Percentiles rank a stretch among this genome's conserved stretches.
Evolutionary conservation across 2,329 filamentous ascomycete genomes (phyloP).

Genomic region (Sarocladium kiliense): DNA sequence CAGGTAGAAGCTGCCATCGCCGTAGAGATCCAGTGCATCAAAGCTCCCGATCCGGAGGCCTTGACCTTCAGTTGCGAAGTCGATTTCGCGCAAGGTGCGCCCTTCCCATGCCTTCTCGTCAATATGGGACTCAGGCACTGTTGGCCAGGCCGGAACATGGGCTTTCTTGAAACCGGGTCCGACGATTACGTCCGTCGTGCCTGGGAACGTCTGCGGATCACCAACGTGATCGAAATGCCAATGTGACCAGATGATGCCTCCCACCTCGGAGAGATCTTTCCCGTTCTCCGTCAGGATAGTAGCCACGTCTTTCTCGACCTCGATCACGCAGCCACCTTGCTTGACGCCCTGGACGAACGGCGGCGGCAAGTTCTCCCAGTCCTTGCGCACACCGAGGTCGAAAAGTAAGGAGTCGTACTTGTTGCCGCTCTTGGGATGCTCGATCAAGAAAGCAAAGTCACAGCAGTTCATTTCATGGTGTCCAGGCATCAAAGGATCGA

Average conservation of each 20-base stretch:
- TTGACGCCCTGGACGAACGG: not conserved
- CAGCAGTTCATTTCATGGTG: not conserved
- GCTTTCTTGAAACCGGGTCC: not conserved
- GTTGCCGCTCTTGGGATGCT: not conserved
- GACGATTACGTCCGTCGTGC: not conserved
- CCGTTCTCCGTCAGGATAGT: not conserved
- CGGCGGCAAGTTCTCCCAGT: not conserved
- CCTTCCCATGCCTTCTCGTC: slow-evolving; percentile 31
- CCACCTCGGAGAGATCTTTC: not conserved
- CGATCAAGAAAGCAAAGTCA: slow-evolving; percentile 5
- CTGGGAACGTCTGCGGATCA: not conserved
- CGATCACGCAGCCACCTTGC: not conserved
- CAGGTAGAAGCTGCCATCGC: slow-evolving; percentile 35
- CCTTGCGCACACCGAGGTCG: slow-evolving; percentile 9
- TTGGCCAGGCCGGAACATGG: not conserved
- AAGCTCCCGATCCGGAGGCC: slow-evolving; percentile 29
- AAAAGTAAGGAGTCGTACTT: slow-evolving; percentile 1
- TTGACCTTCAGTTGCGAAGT: slow-evolving; percentile 16
- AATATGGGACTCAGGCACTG: slow-evolving; percentile 20
- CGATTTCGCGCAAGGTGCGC: slow-evolving; percentile 24
- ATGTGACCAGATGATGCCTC: not conserved
- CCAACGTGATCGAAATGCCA: slow-evolving; percentile 1
- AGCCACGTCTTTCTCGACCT: slow-evolving; percentile 6
- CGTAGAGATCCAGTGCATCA: slow-evolving; percentile 35
- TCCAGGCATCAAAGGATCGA: not conserved